Percentiles rank a stretch among this genome's conserved stretches.
These are phyloP conservation scores for Echium plantagineum DNA, from an alignment of 257 asterid species.

Conservation along the genomic window DNA sequence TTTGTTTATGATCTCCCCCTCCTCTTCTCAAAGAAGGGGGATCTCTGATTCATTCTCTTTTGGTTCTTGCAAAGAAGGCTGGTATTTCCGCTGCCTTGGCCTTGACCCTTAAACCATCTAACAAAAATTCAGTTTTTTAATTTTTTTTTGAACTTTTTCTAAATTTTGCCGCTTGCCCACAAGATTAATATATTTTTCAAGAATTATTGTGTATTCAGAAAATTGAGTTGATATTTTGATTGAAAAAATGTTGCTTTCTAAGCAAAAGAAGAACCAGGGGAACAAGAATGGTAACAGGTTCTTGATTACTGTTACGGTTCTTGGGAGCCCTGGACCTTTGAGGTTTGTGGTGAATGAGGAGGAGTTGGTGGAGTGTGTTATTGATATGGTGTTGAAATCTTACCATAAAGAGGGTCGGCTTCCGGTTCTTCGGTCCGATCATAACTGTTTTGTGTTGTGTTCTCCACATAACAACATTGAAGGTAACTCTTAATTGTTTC, in stretches of 20 bases:
- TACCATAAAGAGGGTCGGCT: conserved; percentile 89
- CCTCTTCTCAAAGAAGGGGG: conserved; percentile 58
- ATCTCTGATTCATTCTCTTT: conserved; percentile 38
- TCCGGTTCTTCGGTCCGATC: conserved; percentile 72
- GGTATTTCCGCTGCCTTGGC: conserved; percentile 96
- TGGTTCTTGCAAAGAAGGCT: conserved; percentile 86
- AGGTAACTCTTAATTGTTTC: conserved; percentile 32
- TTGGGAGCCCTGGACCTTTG: conserved; percentile 90
- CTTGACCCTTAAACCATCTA: conserved; percentile 42
- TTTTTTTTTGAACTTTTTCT: not conserved
- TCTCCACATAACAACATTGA: conserved; percentile 60
- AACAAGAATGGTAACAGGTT: conserved; percentile 52
- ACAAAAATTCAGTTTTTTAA: conserved; percentile 6
- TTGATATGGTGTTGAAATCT: conserved; percentile 64
- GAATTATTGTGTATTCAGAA: not conserved
- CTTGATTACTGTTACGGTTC: conserved; percentile 57
- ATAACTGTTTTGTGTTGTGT: conserved; percentile 53
- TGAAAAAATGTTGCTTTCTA: conserved; percentile 49
- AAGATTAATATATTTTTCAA: too few species aligned
- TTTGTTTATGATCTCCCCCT: conserved; percentile 68
- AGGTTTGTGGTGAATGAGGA: conserved; percentile 75
- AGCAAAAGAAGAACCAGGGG: conserved; percentile 70
- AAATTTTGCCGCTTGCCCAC: too few species aligned
- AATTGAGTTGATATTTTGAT: conserved; percentile 2
- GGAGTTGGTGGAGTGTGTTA: conserved; percentile 62